These are phyloP conservation scores for Hypocrella siamensis DNA, from an alignment of 2,329 filamentous ascomycete species.

Conservation along the genomic window DNA sequence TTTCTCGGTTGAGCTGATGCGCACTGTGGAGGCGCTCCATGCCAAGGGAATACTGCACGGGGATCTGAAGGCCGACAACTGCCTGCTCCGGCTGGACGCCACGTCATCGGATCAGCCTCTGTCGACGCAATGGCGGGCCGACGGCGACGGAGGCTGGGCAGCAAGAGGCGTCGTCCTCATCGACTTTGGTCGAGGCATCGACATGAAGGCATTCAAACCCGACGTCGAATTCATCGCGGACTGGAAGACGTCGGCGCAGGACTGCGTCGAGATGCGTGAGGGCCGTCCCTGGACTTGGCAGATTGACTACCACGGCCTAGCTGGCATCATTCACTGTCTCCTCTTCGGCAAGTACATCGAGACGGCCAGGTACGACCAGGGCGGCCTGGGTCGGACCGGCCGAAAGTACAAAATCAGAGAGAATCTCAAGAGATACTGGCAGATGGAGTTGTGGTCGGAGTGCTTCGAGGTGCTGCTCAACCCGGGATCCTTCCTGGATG, in stretches of 20 bases:
- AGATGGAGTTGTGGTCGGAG: constrained; percentile 75
- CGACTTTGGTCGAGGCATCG: constrained; percentile 87
- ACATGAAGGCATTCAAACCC: constrained; percentile 70
- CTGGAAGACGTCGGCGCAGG: constrained; percentile 76
- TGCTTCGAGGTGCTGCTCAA: constrained; percentile 81
- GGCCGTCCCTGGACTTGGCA: constrained; percentile 93
- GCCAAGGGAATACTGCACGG: constrained; percentile 69
- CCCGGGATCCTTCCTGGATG: constrained; percentile 48
- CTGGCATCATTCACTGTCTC: constrained; percentile 73
- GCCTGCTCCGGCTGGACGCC: constrained; percentile 66
- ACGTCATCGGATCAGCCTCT: constrained; percentile 27
- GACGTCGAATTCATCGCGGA: constrained; percentile 78
- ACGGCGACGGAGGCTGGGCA: constrained; percentile 65
- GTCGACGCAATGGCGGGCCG: constrained; percentile 50
- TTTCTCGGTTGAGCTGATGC: constrained; percentile 79
- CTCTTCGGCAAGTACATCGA: constrained; percentile 94
- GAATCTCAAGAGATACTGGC: constrained; percentile 87
- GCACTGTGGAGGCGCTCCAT: constrained; percentile 80
- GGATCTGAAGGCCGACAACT: constrained; percentile 91
- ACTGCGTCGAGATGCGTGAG: constrained; percentile 94
- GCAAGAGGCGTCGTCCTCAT: constrained; percentile 73
- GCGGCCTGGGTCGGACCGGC: constrained; percentile 38
- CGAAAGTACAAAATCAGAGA: constrained; percentile 71
- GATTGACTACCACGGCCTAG: constrained; percentile 88
- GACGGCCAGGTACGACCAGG: constrained; percentile 43